Evolutionary conservation across 163 green algal species (phyloP).

Genomic region (Chlorella variabilis): DNA sequence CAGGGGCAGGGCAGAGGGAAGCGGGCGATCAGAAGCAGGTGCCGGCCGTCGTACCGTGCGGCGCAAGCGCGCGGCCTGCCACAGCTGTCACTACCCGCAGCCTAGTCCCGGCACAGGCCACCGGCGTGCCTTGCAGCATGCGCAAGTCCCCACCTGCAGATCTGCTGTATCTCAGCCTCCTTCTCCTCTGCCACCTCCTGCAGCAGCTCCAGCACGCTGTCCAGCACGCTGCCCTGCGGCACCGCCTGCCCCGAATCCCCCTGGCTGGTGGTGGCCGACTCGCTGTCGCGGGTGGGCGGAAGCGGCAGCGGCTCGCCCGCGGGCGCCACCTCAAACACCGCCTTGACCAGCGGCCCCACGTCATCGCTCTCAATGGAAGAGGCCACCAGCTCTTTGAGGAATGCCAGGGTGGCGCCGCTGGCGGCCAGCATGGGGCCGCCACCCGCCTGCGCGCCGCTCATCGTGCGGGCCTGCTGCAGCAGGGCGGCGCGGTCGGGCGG

Average conservation of each 20-base stretch:
- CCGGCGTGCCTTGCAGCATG: too few species aligned
- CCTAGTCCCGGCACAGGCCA: too few species aligned
- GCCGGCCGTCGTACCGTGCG: too few species aligned
- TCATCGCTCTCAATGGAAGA: slow-evolving; percentile 15
- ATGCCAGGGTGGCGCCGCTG: slow-evolving; percentile 11
- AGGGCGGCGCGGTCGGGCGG: not conserved
- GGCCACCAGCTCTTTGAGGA: slow-evolving; percentile 21
- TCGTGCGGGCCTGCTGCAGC: not conserved
- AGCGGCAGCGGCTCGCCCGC: slow-evolving; percentile 5
- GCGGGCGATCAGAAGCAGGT: too few species aligned
- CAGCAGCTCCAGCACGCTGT: slow-evolving; percentile 28
- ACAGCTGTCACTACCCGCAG: not conserved
- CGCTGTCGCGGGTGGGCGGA: not conserved
- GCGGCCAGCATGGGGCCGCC: not conserved
- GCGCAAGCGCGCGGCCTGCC: not conserved
- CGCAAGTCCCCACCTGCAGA: slow-evolving; percentile 45
- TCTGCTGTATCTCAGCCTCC: slow-evolving; percentile 45
- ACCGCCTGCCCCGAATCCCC: not conserved
- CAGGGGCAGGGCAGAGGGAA: too few species aligned
- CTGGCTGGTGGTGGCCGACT: slow-evolving; percentile 25
- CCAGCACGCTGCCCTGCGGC: not conserved
- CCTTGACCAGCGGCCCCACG: slow-evolving; percentile 30
- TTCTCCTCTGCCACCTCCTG: slow-evolving; percentile 39
- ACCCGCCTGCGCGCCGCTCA: not conserved
- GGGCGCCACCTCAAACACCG: slow-evolving; percentile 30